A percentile compares a stretch with the other conserved stretches of the same genome.
Conservation (phyloP, 2,329 filamentous ascomycete genomes). For the Lasiodiplodia sp. region DNA sequence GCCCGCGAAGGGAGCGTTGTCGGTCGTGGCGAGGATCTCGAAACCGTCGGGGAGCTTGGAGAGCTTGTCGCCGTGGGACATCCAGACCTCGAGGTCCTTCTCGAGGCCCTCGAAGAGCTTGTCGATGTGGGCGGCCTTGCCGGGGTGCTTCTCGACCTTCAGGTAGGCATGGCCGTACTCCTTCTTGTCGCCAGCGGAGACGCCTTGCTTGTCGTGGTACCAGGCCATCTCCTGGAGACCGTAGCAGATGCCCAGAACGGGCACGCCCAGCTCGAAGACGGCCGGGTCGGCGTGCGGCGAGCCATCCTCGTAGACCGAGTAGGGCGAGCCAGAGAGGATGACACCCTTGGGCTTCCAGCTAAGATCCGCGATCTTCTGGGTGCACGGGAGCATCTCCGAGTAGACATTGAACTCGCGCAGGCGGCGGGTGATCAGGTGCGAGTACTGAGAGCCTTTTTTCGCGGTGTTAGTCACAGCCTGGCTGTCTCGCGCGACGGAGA, state of each 20-base stretch:
- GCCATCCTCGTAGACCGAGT: conserved; percentile 81
- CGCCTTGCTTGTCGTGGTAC: conserved; percentile 67
- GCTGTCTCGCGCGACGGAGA: conserved; percentile 6
- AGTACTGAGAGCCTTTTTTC: conserved; percentile 65
- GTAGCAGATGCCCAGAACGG: conserved; percentile 69
- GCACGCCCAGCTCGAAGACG: conserved; percentile 76
- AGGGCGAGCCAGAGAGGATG: conserved; percentile 75
- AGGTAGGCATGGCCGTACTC: conserved; percentile 78
- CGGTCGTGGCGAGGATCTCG: conserved; percentile 74
- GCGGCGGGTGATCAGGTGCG: conserved; percentile 76
- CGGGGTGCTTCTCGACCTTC: conserved; percentile 63
- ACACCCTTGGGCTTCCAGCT: conserved; percentile 83
- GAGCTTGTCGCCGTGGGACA: conserved; percentile 92
- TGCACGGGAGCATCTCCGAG: conserved; percentile 88
- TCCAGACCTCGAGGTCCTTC: conserved; percentile 76
- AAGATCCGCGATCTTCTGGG: conserved; percentile 78
- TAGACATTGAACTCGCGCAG: conserved; percentile 82
- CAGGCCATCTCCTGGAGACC: conserved; percentile 77
- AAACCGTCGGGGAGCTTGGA: conserved; percentile 76
- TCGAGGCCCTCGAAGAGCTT: conserved; percentile 79
- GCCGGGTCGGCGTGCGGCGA: conserved; percentile 83
- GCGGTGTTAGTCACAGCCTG: conserved; percentile 26
- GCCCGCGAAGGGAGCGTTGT: conserved; percentile 79
- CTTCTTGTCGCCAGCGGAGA: conserved; percentile 70
- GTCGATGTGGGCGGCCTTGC: conserved; percentile 70